These are phyloP conservation scores for Quercus aquifolioides DNA, from an alignment of 306 rosid species.

Conservation along the genomic window DNA sequence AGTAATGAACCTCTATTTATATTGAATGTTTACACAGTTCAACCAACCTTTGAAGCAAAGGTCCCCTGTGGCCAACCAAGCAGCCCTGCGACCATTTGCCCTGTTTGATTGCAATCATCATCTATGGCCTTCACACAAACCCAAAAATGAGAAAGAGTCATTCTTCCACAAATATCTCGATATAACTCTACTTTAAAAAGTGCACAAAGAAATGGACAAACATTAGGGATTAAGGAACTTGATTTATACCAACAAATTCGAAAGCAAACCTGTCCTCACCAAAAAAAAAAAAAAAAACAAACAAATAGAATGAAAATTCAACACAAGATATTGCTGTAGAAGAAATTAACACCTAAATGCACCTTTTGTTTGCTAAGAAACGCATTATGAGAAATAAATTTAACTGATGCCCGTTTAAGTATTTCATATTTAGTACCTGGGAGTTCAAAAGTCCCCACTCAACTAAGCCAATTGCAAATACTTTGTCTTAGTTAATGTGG, in stretches of 20 bases:
- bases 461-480: too few species aligned
- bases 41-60: slow-evolving; percentile 89
- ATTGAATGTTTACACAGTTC: background rate
- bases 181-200: too few species aligned
- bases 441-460: too few species aligned
- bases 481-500: too few species aligned
- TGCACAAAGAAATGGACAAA: background rate
- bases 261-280: background rate
- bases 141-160: background rate
- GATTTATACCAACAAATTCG: background rate
- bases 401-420: too few species aligned
- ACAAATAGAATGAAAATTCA: background rate
- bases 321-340: background rate
- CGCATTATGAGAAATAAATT: too few species aligned
- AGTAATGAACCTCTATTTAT: background rate
- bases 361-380: background rate
- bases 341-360: background rate
- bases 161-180: background rate
- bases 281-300: background rate
- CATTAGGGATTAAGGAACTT: background rate
- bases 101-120: slow-evolving; percentile 98
- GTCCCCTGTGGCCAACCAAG: slow-evolving; percentile 98
- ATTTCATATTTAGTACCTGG: too few species aligned
- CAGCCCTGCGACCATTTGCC: slow-evolving; percentile 94
- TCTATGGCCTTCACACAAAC: slow-evolving; percentile 68